Evolutionary conservation across 495 filamentous ascomycete genomes (phyloP), one percentile per base, ranked within the genome.

Genomic region (Neurospora sp.): DNA sequence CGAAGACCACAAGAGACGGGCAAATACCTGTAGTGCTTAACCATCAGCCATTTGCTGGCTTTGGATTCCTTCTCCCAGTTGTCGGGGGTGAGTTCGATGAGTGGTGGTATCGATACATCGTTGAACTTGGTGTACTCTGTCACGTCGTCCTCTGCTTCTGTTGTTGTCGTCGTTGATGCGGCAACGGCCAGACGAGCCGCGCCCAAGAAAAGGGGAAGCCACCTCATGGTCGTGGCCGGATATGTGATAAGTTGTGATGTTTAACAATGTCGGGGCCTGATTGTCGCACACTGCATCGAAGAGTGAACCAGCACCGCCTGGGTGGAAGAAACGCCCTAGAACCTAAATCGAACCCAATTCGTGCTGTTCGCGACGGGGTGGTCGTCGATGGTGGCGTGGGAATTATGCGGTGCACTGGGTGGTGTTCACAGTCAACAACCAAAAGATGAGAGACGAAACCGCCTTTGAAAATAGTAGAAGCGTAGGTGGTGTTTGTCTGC

Each of bases 61-160:
- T 82, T 80, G 27, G 74, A 40, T 70, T 83, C 82, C 40, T 80
- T 79, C 2, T 84, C 81, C 77, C 83, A 86, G 70, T 77, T 86
- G 62, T 81, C 77, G 48, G 81, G 77, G 16, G 83, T 85, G 74
- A 87, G 73, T 69, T 86, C 88, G 75, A 87, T 86, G 79, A 94
- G 82, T 37, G 91, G 90, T 31, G 94, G 94, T 14, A 97, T 93
- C 74, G 87, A 85, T 44, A 93, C 84, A 69, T 88, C 91, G 83
- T 98, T 96, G 85, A 97, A 97, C 31, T 87, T 86, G 20, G 93
- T 94, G 59, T 81, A 81, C 75, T 84, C 79, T 20, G 79, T 73
- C 41, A 73, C 72, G 54, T 80, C 79, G 20, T 82, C 82, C 6
- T 83, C 79, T 59, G 77, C 79, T 62, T 81, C 78, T 69, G 77